Base-by-base conservation (phyloP, 1,284 basidiomycete species). In the Ustilago hordei region DNA sequence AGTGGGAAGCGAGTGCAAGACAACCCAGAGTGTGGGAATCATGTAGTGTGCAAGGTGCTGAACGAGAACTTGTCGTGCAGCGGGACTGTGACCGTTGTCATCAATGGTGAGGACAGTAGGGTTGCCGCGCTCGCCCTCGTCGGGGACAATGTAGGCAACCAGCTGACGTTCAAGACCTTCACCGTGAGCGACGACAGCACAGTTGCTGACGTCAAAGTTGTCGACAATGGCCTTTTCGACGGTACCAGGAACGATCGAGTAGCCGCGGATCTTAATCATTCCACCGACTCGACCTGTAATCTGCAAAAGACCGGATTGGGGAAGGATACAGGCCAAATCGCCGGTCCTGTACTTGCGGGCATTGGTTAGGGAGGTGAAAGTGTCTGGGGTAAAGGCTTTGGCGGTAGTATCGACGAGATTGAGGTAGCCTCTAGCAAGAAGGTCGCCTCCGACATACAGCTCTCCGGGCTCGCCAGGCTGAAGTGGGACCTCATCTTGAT, bases 181-280 rank as follows among this genome's bases (percentile, higher is more conserved):
- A 7, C 84, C 84, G 43, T 81, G 75, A 11, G 75, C 79, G 19
- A 81, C 63, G 56, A 85, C 84, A 3, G 84, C 83, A 55, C 83
- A 84, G 41, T 78, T 75, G 58, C 75, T 66, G 17, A 85, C 80
- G 53, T 79, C 79, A 39, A 85, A 76, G 50, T 81, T 75, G 59
- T 79, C 77, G 57, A 83, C 61, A 47, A 85, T 84, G 54, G 84
- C 84, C 57, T 75, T 80, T 55, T 85, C 83, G 34, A 85, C 84
- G 15, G 62, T 78, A 43, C 53, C 80, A 19, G 84, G 84, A 2
- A 79, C 75, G 48, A 85, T 81, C 28, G 84, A 80, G 67, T 85
- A 85, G 23, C 84, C 84, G 19, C 84, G 72, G 34, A 76, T 80
- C 72, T 85, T 85, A 79, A 85, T 85, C 84, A 85, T 85, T 11